These are phyloP conservation scores for Ampelocalamus luodianensis DNA, from an alignment of 176 grass and related monocot species.

Conservation along the genomic window DNA sequence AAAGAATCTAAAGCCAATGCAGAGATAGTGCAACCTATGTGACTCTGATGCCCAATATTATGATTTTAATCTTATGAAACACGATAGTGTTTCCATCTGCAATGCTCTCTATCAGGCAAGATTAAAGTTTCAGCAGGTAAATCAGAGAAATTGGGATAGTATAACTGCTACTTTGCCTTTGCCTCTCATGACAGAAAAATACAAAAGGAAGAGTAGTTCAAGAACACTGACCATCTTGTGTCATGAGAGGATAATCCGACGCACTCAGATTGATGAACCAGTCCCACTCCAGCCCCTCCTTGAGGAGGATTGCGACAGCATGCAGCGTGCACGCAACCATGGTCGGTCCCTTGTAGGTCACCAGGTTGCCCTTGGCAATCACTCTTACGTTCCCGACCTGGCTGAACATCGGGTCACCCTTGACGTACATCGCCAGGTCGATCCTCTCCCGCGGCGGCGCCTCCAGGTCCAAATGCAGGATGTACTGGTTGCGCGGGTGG, in stretches of 20 bases:
- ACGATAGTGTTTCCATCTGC: neutral
- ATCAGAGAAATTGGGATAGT: neutral
- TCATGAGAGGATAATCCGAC: slow-evolving; percentile 89
- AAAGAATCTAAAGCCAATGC: neutral
- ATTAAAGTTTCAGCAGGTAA: slow-evolving; percentile 1
- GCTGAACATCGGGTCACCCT: slow-evolving; percentile 72
- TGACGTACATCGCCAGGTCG: slow-evolving; percentile 73
- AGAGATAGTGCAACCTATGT: neutral
- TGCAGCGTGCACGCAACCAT: slow-evolving; percentile 92
- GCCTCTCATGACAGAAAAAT: neutral
- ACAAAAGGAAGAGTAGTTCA: neutral
- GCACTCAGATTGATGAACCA: slow-evolving; percentile 97
- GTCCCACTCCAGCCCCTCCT: slow-evolving; percentile 77
- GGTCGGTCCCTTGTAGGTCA: slow-evolving; percentile 87
- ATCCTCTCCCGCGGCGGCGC: slow-evolving; percentile 81
- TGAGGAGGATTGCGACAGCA: slow-evolving; percentile 75
- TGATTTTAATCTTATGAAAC: neutral
- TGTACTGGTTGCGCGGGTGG: slow-evolving; percentile 88
- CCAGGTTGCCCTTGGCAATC: slow-evolving; percentile 84
- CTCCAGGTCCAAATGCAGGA: slow-evolving; percentile 86
- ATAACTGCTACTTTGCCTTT: neutral
- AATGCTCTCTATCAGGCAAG: neutral
- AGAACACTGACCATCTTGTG: slow-evolving; percentile 78
- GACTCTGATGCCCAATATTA: neutral
- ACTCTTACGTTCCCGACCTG: slow-evolving; percentile 74